Base-by-base conservation (phyloP, 768 basidiomycete species). In the Panus rudis region DNA sequence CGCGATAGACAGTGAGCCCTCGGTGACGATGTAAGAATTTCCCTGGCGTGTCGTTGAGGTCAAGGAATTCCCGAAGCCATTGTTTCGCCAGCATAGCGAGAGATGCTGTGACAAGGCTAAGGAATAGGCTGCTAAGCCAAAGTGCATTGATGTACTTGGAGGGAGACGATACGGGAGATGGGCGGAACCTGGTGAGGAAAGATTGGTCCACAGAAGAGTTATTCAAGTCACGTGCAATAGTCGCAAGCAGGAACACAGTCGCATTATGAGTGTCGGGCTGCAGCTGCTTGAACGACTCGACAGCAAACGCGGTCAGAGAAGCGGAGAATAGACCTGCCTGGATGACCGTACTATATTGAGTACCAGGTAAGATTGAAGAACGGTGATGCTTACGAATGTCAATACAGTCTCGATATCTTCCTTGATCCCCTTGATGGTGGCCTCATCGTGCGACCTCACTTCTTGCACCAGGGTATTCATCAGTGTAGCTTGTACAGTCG, bases 321-420 rank as follows among this genome's bases (percentile, higher is more conserved):
- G 52, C 52, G 6, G 58, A 55, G 41, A 59, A 55, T 6, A 59
- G 41, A 16, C 56, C 58, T 3, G 58, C 58, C 58, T 59, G 26
- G 10, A 16, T 10, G 19, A 20, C 21, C 13, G 24, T 22, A 21
- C 7, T 34, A 34, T 24, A 17, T 28, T n/a, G 4, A 26, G 41
- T 14, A n/a, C 10, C 11, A 13, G 11, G 6, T n/a, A 12, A 10
- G 21, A 3, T 8, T 6, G 6, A 19, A 39, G 30, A 46, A 41
- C 13, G 7, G 23, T 17, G 16, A 27, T 7, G 16, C 23, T 17
- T 23, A 46, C 45, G 13, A 46, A 30, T 19, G 42, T 33, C 10
- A 46, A 22, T 2, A 46, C 14, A 4, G 39, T 46, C 25, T 46
- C 45, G 6, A 46, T 28, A 22, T 46, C 45, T 6, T 46, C 40